phyloP scores from a whole-genome alignment of 257 asterid genomes.

The Nyctanthes arbortristis region DNA sequence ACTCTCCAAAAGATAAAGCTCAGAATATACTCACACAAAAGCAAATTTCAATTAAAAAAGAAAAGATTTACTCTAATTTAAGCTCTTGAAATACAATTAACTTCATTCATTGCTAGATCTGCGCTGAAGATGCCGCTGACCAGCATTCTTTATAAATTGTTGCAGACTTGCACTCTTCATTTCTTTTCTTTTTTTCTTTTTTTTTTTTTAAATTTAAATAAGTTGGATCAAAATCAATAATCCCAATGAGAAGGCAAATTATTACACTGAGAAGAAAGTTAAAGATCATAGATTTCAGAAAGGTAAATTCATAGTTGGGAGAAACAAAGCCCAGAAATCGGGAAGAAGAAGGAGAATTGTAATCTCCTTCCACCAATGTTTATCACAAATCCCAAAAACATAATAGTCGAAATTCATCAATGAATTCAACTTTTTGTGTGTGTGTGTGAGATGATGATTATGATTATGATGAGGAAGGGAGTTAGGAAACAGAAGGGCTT shows the following conservation, averaged over 20 bases:
- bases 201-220: no score
- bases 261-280: slow-evolving; percentile 2
- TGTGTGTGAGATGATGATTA: not conserved
- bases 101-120: not conserved
- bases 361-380: no score
- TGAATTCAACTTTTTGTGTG: not conserved
- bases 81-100: not conserved
- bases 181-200: no score
- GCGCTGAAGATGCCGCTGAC: not conserved
- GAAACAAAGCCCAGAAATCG: not conserved
- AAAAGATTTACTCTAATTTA: not conserved
- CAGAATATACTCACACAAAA: not conserved
- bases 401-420: no score
- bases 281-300: slow-evolving; percentile 9
- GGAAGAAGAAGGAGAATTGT: no score
- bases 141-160: not conserved
- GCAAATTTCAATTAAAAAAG: not conserved
- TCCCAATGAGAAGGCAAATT: not conserved
- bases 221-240: slow-evolving; percentile 8
- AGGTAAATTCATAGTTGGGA: not conserved
- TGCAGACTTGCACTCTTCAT: slow-evolving; percentile 9
- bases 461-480: not conserved
- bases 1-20: not conserved
- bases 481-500: not conserved
- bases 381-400: no score